These are phyloP conservation scores for Hortaea werneckii DNA, from an alignment of 2,329 filamentous ascomycete species.

Conservation along the genomic window DNA sequence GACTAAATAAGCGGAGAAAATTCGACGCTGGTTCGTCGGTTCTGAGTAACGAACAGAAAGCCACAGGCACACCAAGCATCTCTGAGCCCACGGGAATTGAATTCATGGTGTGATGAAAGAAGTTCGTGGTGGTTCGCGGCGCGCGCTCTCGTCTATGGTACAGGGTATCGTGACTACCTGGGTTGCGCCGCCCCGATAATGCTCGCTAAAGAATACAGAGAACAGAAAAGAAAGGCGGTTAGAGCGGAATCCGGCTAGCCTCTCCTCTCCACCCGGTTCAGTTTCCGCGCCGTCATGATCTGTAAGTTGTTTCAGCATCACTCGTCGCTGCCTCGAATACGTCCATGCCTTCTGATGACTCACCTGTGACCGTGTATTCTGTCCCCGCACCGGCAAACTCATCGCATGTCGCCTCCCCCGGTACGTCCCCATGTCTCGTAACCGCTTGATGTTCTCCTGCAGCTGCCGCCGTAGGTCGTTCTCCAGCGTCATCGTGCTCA, in stretches of 20 bases:
- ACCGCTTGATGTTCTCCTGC: conserved; percentile 70
- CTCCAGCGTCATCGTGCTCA: conserved; percentile 88
- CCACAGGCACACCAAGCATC: no score
- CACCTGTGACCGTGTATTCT: conserved; percentile 72
- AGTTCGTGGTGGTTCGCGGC: no score
- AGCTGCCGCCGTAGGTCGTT: conserved; percentile 71
- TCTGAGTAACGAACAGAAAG: no score
- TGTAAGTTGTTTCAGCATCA: conserved; percentile 20
- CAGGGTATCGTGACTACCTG: conserved; percentile 1
- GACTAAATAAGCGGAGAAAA: no score
- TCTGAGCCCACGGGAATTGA: no score
- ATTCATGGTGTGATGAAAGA: no score
- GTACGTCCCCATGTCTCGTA: conserved; percentile 87
- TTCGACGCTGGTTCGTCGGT: no score
- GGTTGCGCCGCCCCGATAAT: not conserved
- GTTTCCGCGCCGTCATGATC: conserved; percentile 48
- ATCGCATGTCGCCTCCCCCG: conserved; percentile 86
- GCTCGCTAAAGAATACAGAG: conserved; percentile 1
- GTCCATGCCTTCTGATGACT: conserved; percentile 7
- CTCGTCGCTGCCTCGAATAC: not conserved
- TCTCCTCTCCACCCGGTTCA: conserved; percentile 50
- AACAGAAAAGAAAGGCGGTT: not conserved
- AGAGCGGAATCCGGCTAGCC: conserved; percentile 12
- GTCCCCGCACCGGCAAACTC: conserved; percentile 81
- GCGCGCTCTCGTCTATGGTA: not conserved